Conservation (phyloP, 345 rosid genomes). For the Melastoma malabathricum region DNA sequence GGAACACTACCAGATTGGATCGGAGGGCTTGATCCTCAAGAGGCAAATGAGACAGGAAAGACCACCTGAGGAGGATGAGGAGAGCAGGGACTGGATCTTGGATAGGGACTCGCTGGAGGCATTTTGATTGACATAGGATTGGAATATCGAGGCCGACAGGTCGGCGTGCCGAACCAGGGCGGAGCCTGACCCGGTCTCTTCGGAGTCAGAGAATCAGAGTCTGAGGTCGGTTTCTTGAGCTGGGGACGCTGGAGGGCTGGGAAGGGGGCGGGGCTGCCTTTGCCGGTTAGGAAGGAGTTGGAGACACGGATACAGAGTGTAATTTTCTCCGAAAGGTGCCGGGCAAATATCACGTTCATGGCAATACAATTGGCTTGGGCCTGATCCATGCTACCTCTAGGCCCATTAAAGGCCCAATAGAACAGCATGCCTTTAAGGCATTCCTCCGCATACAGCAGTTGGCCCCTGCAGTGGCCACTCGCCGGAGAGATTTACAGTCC, state of each 20-base stretch:
- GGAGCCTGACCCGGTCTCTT: constrained; percentile 17
- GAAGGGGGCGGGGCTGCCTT: constrained; percentile 25
- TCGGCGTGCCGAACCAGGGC: constrained; percentile 23
- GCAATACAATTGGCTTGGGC: too few relatives aligned
- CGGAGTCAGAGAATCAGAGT: constrained; percentile 52
- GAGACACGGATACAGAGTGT: not conserved
- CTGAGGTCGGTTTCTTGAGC: constrained; percentile 12
- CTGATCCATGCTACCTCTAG: too few relatives aligned
- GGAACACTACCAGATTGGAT: constrained; percentile 85
- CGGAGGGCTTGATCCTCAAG: constrained; percentile 62
- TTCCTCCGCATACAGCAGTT: too few relatives aligned
- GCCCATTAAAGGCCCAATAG: too few relatives aligned
- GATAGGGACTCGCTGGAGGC: constrained; percentile 46
- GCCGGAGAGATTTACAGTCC: too few relatives aligned
- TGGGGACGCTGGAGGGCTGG: constrained; percentile 1
- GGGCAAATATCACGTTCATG: too few relatives aligned
- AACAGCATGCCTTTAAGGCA: too few relatives aligned
- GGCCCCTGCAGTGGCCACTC: too few relatives aligned
- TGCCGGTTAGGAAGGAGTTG: not conserved
- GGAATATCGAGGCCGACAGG: constrained; percentile 67
- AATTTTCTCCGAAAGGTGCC: too few relatives aligned
- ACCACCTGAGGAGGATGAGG: constrained; percentile 79
- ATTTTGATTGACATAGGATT: constrained; percentile 48
- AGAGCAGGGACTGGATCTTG: constrained; percentile 76
- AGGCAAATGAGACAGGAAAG: constrained; percentile 83